A percentile compares a stretch with the other conserved stretches of the same genome.
phyloP scores from a whole-genome alignment of 257 asterid genomes.

The Petrea volubilis region DNA sequence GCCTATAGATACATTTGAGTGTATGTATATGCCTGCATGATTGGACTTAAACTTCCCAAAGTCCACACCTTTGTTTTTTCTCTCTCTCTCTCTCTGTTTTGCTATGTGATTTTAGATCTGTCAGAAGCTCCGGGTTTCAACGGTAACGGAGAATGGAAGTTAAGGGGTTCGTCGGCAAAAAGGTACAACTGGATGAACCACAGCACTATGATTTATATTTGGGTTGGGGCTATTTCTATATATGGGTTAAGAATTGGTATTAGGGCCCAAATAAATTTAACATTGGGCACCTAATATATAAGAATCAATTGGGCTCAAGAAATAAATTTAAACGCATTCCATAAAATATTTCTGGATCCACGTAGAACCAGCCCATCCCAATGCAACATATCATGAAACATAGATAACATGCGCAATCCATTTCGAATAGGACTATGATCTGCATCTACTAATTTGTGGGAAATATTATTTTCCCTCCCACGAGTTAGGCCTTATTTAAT shows the following conservation, averaged over 20 bases:
- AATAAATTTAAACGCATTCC: not conserved
- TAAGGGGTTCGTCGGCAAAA: slow-evolving; percentile 24
- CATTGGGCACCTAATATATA: not conserved
- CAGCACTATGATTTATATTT: not conserved
- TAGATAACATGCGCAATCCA: too few species aligned
- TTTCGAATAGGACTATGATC: too few species aligned
- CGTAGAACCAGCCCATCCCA: not conserved
- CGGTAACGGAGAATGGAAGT: slow-evolving; percentile 23
- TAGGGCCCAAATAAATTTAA: not conserved
- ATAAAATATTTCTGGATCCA: too few species aligned
- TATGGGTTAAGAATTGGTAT: not conserved
- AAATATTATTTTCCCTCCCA: too few species aligned
- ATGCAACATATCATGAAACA: not conserved
- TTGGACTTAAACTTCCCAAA: slow-evolving; percentile 23
- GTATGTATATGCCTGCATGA: not conserved
- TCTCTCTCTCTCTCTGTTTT: not conserved
- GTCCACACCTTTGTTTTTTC: too few species aligned
- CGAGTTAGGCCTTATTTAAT: too few species aligned
- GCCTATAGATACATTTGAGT: slow-evolving; percentile 23
- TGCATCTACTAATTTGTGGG: too few species aligned
- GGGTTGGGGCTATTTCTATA: not conserved
- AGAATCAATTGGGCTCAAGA: not conserved
- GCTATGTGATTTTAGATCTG: slow-evolving; percentile 32
- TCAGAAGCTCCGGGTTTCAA: slow-evolving; percentile 19
- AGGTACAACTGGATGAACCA: slow-evolving; percentile 10